Conservation (phyloP, 148 eudicot genomes). For the Agrostemma githago region DNA sequence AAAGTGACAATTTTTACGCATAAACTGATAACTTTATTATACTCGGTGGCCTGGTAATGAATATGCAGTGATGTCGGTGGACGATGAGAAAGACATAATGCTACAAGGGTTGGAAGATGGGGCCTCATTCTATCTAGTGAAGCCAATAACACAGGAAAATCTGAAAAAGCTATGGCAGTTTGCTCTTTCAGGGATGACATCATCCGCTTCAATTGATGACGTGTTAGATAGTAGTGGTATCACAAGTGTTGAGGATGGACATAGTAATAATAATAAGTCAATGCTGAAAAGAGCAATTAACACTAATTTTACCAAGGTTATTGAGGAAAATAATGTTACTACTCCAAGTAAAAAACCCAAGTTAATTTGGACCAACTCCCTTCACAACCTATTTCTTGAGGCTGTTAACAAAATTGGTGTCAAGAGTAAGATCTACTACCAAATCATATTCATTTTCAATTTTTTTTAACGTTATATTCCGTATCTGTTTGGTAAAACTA, state of each 20-base stretch:
- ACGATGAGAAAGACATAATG: conserved; percentile 28
- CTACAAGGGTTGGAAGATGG: conserved; percentile 38
- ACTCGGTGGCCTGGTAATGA: neutral
- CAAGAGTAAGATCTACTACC: conserved; percentile 36
- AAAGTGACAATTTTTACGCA: too few species aligned
- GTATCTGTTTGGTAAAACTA: neutral
- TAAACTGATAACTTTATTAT: too few species aligned
- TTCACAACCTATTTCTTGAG: conserved; percentile 51
- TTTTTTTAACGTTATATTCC: neutral
- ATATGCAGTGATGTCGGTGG: conserved; percentile 57
- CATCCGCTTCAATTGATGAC: neutral
- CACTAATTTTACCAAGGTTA: neutral
- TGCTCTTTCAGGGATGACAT: conserved; percentile 23
- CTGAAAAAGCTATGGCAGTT: conserved; percentile 49
- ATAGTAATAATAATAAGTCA: neutral
- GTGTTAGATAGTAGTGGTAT: too few species aligned
- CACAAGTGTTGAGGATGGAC: neutral
- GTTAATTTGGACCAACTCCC: conserved; percentile 47
- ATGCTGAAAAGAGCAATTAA: conserved; percentile 12
- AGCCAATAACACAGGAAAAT: conserved; percentile 39
- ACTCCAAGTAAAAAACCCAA: conserved; percentile 27
- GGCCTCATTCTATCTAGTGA: conserved; percentile 43
- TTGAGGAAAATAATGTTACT: neutral
- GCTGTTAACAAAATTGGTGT: conserved; percentile 47
- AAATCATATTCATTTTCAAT: neutral